Evolutionary conservation across 176 grass and related monocot species (phyloP), one percentile per base, ranked within the genome.

Genomic region (Eragrostis nindensis): DNA sequence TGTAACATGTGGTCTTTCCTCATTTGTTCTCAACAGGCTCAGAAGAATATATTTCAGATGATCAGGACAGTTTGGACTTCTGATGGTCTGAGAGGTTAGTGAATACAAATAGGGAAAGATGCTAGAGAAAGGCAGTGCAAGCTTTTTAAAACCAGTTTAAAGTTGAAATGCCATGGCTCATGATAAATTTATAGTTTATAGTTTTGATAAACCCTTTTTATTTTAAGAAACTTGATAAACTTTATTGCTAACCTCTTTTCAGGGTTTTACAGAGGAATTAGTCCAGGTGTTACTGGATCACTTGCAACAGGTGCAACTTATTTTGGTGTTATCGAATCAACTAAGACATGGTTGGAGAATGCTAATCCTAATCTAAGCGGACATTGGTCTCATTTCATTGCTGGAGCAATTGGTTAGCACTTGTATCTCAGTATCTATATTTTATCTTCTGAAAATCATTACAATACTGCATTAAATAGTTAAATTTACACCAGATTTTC

Each of bases 311-410:
- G 92, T 25, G 94, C 91, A 36, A 97, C 94, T 60, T 94, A 97
- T 84, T 94, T 97, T 21, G 94, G 94, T 68, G 82, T 97, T 39
- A 97, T 97, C 82, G 94, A 97, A 87, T 97, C 89, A 62, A 94
- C 92, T 44, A 97, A 97, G 43, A 90, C 77, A 84, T 97, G 83
- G 76, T 62, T 97, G 79, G 94, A 94, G 73, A 84, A 87, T 74
- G 79, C 87, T 71, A 97, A 92, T 82, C 94, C 87, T 55, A 90
- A 86, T 66, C 90, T 94, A 72, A 92, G 89, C 29, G 80, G 85
- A 36, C 92, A 90, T 66, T 97, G 91, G 80, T 94, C 94, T 74
- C 92, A 97, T 83, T 97, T 97, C 84, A 90, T 94, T 77, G 89
- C 92, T 59, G 92, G 92, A 79, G 94, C 82, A 62, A 90, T 97